Conservation (phyloP, 2,329 filamentous ascomycete species). For the Botryotinia narcissicola region DNA sequence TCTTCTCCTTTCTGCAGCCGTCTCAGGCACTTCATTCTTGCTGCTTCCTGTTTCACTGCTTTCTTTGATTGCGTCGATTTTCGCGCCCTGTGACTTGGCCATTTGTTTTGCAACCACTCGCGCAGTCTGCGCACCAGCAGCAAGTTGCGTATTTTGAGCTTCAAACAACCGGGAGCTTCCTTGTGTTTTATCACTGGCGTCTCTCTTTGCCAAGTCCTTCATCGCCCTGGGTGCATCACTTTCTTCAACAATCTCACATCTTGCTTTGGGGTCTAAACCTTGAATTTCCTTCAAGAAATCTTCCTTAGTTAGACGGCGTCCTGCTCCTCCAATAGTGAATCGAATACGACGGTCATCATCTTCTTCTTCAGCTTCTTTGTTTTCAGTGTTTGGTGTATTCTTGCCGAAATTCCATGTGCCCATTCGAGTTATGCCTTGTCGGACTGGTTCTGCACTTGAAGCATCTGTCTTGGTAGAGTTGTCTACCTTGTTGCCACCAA, state of each 20-base stretch:
- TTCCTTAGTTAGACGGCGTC: conserved; percentile 72
- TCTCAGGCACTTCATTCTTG: conserved; percentile 24
- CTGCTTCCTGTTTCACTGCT: not conserved
- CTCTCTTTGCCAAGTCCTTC: conserved; percentile 36
- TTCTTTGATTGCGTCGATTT: conserved; percentile 11
- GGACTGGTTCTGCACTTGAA: conserved; percentile 20
- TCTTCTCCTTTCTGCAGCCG: conserved; percentile 55
- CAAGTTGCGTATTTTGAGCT: conserved; percentile 40
- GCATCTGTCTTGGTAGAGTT: conserved; percentile 5
- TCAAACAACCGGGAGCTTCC: conserved; percentile 31
- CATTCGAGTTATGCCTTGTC: conserved; percentile 33
- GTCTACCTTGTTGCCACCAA: conserved; percentile 23
- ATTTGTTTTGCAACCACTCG: conserved; percentile 28
- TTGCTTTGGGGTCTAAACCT: conserved; percentile 65
- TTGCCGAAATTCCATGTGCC: conserved; percentile 36
- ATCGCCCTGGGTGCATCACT: conserved; percentile 34
- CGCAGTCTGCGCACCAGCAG: conserved; percentile 21
- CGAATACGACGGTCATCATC: conserved; percentile 70
- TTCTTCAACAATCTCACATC: conserved; percentile 34
- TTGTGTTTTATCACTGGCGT: conserved; percentile 30
- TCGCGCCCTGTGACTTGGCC: conserved; percentile 25
- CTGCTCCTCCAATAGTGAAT: conserved; percentile 73
- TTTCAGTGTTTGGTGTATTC: conserved; percentile 18
- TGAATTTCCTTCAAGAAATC: conserved; percentile 76
- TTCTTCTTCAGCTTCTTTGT: conserved; percentile 47